These are phyloP conservation scores for Elongisporangium anandrum DNA, from an alignment of 352 stramenopile species.

Conservation along the genomic window DNA sequence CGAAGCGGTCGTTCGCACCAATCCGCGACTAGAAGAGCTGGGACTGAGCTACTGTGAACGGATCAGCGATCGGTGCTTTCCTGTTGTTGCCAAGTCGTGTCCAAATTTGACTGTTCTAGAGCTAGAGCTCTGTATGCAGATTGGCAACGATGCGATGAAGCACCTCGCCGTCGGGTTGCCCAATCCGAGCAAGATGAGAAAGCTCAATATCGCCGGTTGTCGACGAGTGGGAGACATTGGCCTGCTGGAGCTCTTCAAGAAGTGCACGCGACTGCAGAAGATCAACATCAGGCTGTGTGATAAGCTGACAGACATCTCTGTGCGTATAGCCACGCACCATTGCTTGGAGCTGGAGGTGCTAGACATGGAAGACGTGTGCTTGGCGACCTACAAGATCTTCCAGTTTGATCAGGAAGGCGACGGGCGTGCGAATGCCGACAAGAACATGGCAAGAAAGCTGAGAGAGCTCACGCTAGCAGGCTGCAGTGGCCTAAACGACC, in stretches of 20 bases:
- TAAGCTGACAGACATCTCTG: conserved; percentile 74
- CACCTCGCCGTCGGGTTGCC: conserved; percentile 38
- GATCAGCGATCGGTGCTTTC: conserved; percentile 60
- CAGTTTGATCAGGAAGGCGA: conserved; percentile 83
- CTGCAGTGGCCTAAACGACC: conserved; percentile 69
- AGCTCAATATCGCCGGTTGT: conserved; percentile 78
- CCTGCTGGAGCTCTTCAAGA: conserved; percentile 56
- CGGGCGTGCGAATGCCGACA: conserved; percentile 70
- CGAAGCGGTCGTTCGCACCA: conserved; percentile 48
- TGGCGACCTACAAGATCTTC: conserved; percentile 72
- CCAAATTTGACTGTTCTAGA: conserved; percentile 36
- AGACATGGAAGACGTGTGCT: conserved; percentile 78
- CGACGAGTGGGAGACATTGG: conserved; percentile 75
- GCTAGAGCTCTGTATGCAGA: conserved; percentile 59
- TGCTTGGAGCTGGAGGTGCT: conserved; percentile 75
- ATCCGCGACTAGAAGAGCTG: conserved; percentile 51
- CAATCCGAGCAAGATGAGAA: conserved; percentile 44
- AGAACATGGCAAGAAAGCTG: conserved; percentile 65
- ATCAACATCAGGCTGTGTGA: conserved; percentile 82
- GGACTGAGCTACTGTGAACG: conserved; percentile 59
- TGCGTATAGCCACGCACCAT: conserved; percentile 76
- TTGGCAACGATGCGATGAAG: conserved; percentile 50
- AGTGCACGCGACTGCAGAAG: conserved; percentile 48
- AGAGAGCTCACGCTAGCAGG: conserved; percentile 57
- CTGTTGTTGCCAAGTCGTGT: conserved; percentile 46